Conservation (phyloP, 2,329 filamentous ascomycete genomes). For the Sporothrix schenckii region DNA sequence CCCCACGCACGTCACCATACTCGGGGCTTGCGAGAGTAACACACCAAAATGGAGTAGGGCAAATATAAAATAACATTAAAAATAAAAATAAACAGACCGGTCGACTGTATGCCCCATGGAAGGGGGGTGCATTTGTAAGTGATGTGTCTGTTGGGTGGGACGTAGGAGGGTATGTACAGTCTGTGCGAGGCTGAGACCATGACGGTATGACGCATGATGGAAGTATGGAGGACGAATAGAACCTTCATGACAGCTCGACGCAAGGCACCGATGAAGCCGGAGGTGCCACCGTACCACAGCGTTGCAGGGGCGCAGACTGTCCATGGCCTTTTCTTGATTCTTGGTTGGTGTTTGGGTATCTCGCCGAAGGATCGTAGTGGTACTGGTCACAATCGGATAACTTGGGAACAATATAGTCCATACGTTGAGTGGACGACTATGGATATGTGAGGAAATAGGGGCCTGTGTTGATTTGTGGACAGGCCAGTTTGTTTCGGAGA, state of each 20-base stretch:
- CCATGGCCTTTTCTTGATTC: too few relatives aligned
- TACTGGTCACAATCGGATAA: neutral
- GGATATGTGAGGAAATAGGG: neutral
- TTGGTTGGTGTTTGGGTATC: neutral
- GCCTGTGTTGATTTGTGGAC: neutral
- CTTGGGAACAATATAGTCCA: slow-evolving; percentile 9
- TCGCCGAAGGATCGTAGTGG: neutral
- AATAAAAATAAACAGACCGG: neutral
- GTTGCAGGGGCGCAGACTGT: neutral
- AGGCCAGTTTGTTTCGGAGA: neutral
- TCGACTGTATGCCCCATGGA: neutral
- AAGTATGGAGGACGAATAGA: neutral
- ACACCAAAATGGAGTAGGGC: neutral
- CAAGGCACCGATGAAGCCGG: slow-evolving; percentile 14
- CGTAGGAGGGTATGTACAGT: neutral
- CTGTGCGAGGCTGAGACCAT: neutral
- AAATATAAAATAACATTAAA: neutral
- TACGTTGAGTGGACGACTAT: too few relatives aligned
- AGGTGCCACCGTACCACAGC: neutral
- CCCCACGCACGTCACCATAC: neutral
- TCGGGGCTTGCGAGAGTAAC: neutral
- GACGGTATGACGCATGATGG: neutral
- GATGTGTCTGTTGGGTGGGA: neutral
- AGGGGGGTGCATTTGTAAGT: slow-evolving; percentile 1
- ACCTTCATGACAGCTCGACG: neutral